Percentiles rank a stretch among this genome's conserved stretches.
Evolutionary conservation across 495 filamentous ascomycete species (phyloP).

Genomic region (Penicillium verhagenii): DNA sequence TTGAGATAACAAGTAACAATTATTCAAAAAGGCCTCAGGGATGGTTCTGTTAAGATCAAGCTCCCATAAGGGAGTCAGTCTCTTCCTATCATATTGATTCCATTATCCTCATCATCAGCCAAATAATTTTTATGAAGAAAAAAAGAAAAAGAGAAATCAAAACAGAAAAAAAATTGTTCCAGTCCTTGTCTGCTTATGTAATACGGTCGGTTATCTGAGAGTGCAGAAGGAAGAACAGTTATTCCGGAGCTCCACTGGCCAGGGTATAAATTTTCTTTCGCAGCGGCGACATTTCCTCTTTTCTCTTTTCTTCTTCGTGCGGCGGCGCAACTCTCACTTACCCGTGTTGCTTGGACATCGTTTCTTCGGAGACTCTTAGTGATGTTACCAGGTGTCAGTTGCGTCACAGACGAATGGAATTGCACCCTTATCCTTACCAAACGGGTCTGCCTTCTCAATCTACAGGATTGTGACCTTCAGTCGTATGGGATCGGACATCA

Average conservation of each 20-base stretch:
- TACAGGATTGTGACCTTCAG: conserved; percentile 49
- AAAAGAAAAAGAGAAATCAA: conserved; percentile 19
- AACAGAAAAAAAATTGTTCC: conserved; percentile 10
- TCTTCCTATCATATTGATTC: conserved; percentile 61
- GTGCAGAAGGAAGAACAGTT: neutral
- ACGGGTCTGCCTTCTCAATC: conserved; percentile 45
- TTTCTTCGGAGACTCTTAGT: conserved; percentile 28
- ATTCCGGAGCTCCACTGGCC: neutral
- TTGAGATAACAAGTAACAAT: no score
- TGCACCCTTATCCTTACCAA: conserved; percentile 57
- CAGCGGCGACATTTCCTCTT: conserved; percentile 19
- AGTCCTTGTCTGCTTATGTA: conserved; percentile 10
- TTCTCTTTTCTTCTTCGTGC: conserved; percentile 58
- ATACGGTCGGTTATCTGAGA: neutral
- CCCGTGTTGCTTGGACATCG: conserved; percentile 56
- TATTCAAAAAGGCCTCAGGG: conserved; percentile 37
- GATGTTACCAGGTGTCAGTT: conserved; percentile 59
- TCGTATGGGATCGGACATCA: conserved; percentile 53
- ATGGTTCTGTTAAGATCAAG: conserved; percentile 54
- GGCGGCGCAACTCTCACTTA: conserved; percentile 53
- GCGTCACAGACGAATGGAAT: conserved; percentile 60
- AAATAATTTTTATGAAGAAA: conserved; percentile 24
- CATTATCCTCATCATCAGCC: conserved; percentile 57
- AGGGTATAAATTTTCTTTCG: conserved; percentile 31
- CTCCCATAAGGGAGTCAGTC: conserved; percentile 53